Base-by-base conservation (phyloP, 805 yeast genomes). In the Saturnispora halmiae region DNA sequence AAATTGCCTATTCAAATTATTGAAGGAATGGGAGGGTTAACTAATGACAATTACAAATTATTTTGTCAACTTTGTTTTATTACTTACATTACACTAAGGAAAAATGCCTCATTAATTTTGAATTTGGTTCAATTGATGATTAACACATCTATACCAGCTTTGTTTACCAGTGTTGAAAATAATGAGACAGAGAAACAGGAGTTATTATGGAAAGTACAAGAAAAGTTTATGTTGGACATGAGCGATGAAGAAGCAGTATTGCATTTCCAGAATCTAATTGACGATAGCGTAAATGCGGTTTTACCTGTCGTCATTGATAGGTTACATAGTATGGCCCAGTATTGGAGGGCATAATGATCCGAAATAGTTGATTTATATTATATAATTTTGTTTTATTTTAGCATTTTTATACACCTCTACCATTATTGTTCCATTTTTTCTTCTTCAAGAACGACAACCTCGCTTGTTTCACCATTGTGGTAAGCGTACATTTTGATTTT, bases 11-110 rank as follows among this genome's bases (percentile, higher is more conserved):
- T 92, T 31, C 98, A 92, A 60, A 82, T 92, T 14, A 83, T 92
- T 31, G 98, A 92, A 49, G 97, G 96, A 0, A 92, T 92, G 86
- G 99, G 99, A 2, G 98, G 97, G 1, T 72, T 85, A 38, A 71
- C 73, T 46, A 86, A 90, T 38, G 82, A 81, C 32, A 88, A 90
- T 58, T 92, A 84, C 59, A 77, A 79, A 47, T 75, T 82, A 47
- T 92, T 92, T 63, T 75, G 94, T 53, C 84, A 85, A 58, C 88
- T 88, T 61, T 92, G 99, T 55, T 92, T 88, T 63, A 90, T 92
- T 15, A 85, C 96, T 0, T 92, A 86, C 57, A 83, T 92, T 8
- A 90, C 94, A 4, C 66, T 92, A 47, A 69, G 99, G 44, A 82
- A 87, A 58, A 85, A 86, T 51, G 83, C 96, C 26, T 88, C 87